Evolutionary conservation across 2,329 filamentous ascomycete genomes (phyloP).

Genomic region (Monosporascus ibericus): DNA sequence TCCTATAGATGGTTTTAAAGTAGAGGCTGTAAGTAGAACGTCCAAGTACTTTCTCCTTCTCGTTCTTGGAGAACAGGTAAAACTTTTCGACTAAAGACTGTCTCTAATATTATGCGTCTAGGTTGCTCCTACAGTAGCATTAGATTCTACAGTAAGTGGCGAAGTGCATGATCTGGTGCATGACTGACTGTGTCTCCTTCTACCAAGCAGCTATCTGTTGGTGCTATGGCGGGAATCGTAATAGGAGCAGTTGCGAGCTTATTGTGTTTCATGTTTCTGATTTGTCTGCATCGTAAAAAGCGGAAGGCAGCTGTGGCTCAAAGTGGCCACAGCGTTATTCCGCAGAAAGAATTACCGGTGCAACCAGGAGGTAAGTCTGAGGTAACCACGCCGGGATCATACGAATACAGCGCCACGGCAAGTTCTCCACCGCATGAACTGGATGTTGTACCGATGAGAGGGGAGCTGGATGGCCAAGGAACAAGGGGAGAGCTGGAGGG

Average conservation of each 20-base stretch:
- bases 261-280: background rate
- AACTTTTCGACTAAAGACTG: background rate
- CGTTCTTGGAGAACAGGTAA: no score
- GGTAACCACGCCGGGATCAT: background rate
- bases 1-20: constrained; percentile 10
- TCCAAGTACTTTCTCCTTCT: background rate
- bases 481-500: background rate
- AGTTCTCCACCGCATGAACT: background rate
- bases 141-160: background rate
- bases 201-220: background rate
- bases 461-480: background rate
- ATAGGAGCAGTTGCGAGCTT: background rate
- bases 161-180: background rate
- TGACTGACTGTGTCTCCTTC: no score
- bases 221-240: background rate
- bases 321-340: no score
- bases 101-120: no score
- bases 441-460: background rate
- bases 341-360: no score
- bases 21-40: background rate
- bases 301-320: background rate
- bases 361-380: background rate
- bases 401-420: background rate
- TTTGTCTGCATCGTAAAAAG: background rate
- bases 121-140: no score